Evolutionary conservation across 306 rosid species (phyloP), one percentile per base, ranked within the genome.

Genomic region (Carpinus fangiana): DNA sequence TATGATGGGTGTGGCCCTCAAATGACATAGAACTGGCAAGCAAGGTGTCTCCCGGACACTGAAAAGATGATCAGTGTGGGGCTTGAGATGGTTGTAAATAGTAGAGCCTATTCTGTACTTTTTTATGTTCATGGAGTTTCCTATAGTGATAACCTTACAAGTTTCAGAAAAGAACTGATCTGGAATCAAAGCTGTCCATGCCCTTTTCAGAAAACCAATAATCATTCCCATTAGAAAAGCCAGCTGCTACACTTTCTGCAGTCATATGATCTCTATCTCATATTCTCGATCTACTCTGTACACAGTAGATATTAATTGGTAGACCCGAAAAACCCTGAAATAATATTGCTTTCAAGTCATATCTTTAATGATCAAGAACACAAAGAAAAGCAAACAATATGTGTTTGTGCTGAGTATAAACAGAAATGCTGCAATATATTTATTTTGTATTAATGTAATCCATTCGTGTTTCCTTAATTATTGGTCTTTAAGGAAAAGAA

Each of bases 31-130:
- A 5, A 60, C 14, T 48, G 14, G 2, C 14, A 47, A 47, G 52
- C 45, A 6, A 6, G 45, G 45, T 52, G 67, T 34, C 34, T 84
- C 88, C 31, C 18, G 47, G 43, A 62, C 41, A 62, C 69, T 62
- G 69, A 62, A 62, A 62, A 14, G 69, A 62, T 28, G 3, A 31
- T 62, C 20, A 14, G 69, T 62, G 69, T 62, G 69, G 69, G 69
- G 9, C 41, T 59, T 20, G 16, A 11, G 12, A 23, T 20, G 16
- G 65, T 34, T 20, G 36, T 59, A 59, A 52, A 59, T 11, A 20
- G 45, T 41, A 41, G 6, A 41, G 36, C 23, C 17, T 59, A 23
- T 23, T 20, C 34, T 6, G 14, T 9, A 9, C 65, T 23, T 28
- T 28, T 59, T 28, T 4, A 59, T 5, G 45, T 41, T 41, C 45